Base-by-base conservation (phyloP, 2,329 filamentous ascomycete genomes). In the Scolecobasidium constrictum region DNA sequence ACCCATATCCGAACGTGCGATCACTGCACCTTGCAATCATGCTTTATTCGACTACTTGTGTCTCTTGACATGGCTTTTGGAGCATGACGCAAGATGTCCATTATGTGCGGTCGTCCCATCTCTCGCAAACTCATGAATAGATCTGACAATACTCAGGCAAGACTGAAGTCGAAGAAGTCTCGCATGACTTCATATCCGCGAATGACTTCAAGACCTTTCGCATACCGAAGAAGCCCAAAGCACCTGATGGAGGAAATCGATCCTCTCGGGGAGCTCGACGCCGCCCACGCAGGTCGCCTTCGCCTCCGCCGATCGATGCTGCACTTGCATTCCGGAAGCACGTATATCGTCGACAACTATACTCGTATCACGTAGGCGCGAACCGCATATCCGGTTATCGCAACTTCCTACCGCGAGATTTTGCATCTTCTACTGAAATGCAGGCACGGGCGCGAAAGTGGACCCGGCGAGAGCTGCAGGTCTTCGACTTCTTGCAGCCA, bases 1-100 rank as follows among this genome's bases (percentile, higher is more conserved):
- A 44, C 56, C 65, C 42, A 70, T 94, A 54, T 76, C 77, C 7
- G 84, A 92, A 53, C 65, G 75, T 41, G 86, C 83, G 48, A 69
- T 81, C 40, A 76, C 84, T 5, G 65, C 73, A 16, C 87, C 88
- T 5, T 96, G 88, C 67, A 72, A 75, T 34, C 88, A 96, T 65
- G 64, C 69, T 45, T 77, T 79, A 51, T 94, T 93, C 58, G 87
- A 95, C 66, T 93, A 87, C 56, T 60, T 86, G 11, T 96, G 88
- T 59, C 73, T 94, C 4, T 64, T 81, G 17, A 87, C 73, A 61
- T 95, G 90, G 88, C 67, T 94, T 4, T 73, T 86, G 51, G 69
- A 83, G 49, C 74, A 75, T 7, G 36, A 26, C 11, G 69, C 79
- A 1, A 73, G 69, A 38, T 95, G 88, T 55, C 88, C 90, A 15